Evolutionary conservation across 805 yeast genomes (phyloP).

Genomic region (Candida rishiriensis): DNA sequence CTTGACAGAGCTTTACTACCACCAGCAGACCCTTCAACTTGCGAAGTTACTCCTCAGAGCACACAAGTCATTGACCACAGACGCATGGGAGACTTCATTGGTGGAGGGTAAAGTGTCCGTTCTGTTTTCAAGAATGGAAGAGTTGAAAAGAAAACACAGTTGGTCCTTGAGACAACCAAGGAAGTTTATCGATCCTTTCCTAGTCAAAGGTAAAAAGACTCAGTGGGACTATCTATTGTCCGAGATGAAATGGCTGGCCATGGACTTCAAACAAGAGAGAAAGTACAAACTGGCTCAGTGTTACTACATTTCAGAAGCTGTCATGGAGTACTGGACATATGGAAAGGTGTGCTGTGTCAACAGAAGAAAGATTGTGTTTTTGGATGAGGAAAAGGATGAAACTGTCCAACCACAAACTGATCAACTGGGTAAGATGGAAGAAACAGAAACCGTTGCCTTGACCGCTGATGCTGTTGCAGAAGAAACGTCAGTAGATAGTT

Average conservation of each 20-base stretch:
- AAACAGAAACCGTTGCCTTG: background rate
- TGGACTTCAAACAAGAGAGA: conserved; percentile 66
- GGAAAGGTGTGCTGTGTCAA: conserved; percentile 69
- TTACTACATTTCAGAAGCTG: conserved; percentile 63
- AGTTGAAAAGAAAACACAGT: conserved; percentile 75
- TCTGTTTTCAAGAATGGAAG: conserved; percentile 86
- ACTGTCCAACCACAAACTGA: background rate
- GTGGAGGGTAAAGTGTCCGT: conserved; percentile 91
- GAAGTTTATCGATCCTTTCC: conserved; percentile 63
- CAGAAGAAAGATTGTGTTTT: conserved; percentile 38
- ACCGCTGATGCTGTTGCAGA: no score
- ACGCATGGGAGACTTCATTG: conserved; percentile 76
- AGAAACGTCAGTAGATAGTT: no score
- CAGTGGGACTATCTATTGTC: conserved; percentile 73
- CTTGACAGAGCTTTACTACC: conserved; percentile 78
- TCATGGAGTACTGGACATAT: conserved; percentile 70
- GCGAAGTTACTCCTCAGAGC: conserved; percentile 77
- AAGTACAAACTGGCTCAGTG: conserved; percentile 71
- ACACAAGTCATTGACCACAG: conserved; percentile 82
- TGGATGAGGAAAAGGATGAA: conserved; percentile 7
- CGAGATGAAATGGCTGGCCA: conserved; percentile 82
- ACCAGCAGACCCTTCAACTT: conserved; percentile 83
- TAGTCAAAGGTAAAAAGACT: conserved; percentile 33
- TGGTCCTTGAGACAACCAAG: conserved; percentile 91
- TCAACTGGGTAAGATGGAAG: conserved; percentile 8